A percentile compares a stretch with the other conserved stretches of the same genome.
These are phyloP conservation scores for Sporothrix phasma DNA, from an alignment of 2,329 filamentous ascomycete species.

Conservation along the genomic window DNA sequence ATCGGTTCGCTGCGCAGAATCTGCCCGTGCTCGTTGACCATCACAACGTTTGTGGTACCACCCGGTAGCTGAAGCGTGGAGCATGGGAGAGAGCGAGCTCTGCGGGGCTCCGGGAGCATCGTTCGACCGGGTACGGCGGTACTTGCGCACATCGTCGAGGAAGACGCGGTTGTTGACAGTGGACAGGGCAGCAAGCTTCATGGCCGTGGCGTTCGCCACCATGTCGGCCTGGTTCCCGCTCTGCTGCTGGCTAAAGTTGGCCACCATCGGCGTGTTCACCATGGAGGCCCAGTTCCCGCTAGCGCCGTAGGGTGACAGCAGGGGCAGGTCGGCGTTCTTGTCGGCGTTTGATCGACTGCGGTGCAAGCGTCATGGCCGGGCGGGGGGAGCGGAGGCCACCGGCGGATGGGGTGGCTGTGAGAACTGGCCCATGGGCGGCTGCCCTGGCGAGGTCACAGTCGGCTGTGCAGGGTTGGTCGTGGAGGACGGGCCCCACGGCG, in stretches of 20 bases:
- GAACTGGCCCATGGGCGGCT: constrained; percentile 89
- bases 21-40: constrained; percentile 91
- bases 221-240: constrained; percentile 70
- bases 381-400: constrained; percentile 69
- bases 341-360: constrained; percentile 68
- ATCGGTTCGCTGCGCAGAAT: constrained; percentile 78
- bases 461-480: constrained; percentile 64
- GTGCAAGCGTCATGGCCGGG: constrained; percentile 55
- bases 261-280: constrained; percentile 93
- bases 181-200: constrained; percentile 94
- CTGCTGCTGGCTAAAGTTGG: constrained; percentile 63
- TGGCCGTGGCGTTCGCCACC: constrained; percentile 96
- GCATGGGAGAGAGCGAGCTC: constrained; percentile 55
- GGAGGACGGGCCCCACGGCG: constrained; percentile 62
- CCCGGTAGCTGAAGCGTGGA: constrained; percentile 52
- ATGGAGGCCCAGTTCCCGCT: constrained; percentile 97
- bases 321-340: constrained; percentile 61
- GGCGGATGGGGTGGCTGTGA: constrained; percentile 69
- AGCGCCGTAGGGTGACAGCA: constrained; percentile 74
- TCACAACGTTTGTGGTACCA: constrained; percentile 72
- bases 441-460: constrained; percentile 48
- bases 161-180: constrained; percentile 98
- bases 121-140: constrained; percentile 80
- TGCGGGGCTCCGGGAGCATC: constrained; percentile 58
- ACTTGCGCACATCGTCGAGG: constrained; percentile 92